phyloP scores from a whole-genome alignment of 441 rosid species.

The Flueggea neowawraea region DNA sequence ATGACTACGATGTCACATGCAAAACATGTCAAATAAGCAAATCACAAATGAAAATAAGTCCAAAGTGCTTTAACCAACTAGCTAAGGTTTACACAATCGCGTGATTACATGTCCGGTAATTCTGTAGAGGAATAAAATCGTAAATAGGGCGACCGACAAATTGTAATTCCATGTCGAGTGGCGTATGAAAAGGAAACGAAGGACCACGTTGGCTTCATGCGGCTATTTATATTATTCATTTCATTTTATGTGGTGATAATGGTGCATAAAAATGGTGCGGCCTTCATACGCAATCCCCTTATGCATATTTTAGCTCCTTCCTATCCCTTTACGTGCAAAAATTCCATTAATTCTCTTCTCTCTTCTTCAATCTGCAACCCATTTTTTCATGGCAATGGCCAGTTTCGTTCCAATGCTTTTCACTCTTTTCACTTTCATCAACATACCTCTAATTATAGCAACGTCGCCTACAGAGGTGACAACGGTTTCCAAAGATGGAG shows the following conservation, averaged over 20 bases:
- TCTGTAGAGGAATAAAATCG: no score
- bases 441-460: not conserved
- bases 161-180: no score
- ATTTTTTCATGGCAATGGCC: slow-evolving; percentile 5
- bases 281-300: slow-evolving; percentile 10
- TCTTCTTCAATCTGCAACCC: not conserved
- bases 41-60: no score
- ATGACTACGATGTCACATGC: no score
- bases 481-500: slow-evolving; percentile 21
- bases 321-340: not conserved
- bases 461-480: slow-evolving; percentile 1
- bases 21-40: no score
- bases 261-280: slow-evolving; percentile 21
- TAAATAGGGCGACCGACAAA: no score
- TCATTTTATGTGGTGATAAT: slow-evolving; percentile 14
- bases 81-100: no score
- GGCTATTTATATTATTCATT: not conserved
- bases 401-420: slow-evolving; percentile 3
- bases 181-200: no score
- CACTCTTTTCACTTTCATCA: slow-evolving; percentile 17
- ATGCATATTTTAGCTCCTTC: not conserved
- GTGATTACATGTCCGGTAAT: no score
- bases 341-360: not conserved
- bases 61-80: no score
- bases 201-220: slow-evolving; percentile 5